Base-by-base conservation (phyloP, 169 alveolate species). In the Eimeria zaria region DNA sequence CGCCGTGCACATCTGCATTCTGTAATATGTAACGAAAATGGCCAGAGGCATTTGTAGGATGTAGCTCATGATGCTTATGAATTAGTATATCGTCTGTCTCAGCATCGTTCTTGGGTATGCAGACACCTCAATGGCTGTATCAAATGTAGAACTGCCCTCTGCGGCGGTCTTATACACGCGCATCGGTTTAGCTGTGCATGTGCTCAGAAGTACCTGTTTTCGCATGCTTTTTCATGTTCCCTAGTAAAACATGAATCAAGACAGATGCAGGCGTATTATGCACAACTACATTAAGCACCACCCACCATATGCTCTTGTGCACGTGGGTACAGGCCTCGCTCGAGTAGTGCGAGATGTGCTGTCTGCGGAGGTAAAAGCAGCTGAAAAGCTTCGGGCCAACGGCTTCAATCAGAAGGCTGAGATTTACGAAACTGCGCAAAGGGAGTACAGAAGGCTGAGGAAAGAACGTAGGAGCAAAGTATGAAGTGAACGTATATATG, bases 321-420 rank as follows among this genome's bases (percentile, higher is more conserved):
- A 44, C 44, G 12, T 76, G 58, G 39, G n/a, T 69, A 20, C 93
- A 87, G 93, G 93, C 30, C 64, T 87, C 3, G 78, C 93, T 9
- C 64, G 71, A 8, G 73, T 33, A 33, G 93, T 87, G 81, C 93
- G 81, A 41, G 58, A 87, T 4, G 71, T 87, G 64, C 30, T 87
- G 93, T 39, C 58, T 1, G 93, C 93, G 83, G 93, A 87, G 81
- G 93, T 53, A 27, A 69, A 87, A 11, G 93, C 93, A 64, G 64
- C 81, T 39, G 93, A 87, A 24, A 48, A 55, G 58, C 81, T 87
- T 9, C 93, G 93, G 30, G 62, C 71, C 62, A 87, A 18, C 53
- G 93, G 93, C 36, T 87, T 87, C 36, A 71, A 87, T 46, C 93
- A 87, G 83, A 87, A 87, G 93, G 93, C 93, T 48, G 81, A 87